phyloP scores from a whole-genome alignment of 768 basidiomycete species.

The Rhodotorula kratochvilovae region DNA sequence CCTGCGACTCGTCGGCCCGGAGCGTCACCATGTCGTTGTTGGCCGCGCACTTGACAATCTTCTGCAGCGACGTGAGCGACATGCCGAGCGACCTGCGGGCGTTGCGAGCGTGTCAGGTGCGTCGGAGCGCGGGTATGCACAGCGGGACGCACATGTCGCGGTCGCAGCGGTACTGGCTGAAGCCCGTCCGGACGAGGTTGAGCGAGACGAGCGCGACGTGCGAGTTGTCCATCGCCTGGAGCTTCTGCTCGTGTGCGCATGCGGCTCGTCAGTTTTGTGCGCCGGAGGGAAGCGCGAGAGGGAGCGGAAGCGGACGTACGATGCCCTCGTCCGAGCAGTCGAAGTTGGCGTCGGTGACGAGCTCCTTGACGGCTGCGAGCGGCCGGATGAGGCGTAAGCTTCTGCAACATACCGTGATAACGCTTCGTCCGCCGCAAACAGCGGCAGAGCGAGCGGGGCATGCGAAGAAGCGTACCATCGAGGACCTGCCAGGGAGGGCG shows the following conservation, averaged over 20 bases:
- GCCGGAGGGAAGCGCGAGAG: slow-evolving; percentile 50
- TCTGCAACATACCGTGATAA: not conserved
- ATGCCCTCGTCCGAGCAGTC: slow-evolving; percentile 95
- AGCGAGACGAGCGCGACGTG: slow-evolving; percentile 96
- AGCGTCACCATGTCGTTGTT: slow-evolving; percentile 89
- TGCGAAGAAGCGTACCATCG: slow-evolving; percentile 61
- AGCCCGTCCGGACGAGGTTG: slow-evolving; percentile 69
- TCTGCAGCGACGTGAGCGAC: slow-evolving; percentile 79
- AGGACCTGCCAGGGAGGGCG: slow-evolving; percentile 54
- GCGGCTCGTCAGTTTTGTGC: not conserved
- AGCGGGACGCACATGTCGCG: slow-evolving; percentile 61
- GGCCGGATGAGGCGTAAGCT: slow-evolving; percentile 3
- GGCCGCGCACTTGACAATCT: slow-evolving; percentile 94
- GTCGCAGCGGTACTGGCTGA: slow-evolving; percentile 87
- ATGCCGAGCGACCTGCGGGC: slow-evolving; percentile 62
- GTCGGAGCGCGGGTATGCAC: not conserved
- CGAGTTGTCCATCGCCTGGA: slow-evolving; percentile 99
- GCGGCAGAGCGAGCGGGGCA: not conserved
- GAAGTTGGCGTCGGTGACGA: slow-evolving; percentile 95
- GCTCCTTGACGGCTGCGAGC: slow-evolving; percentile 82
- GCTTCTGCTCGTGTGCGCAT: slow-evolving; percentile 43
- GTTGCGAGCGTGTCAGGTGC: not conserved
- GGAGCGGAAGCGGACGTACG: not conserved
- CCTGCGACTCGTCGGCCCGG: slow-evolving; percentile 85
- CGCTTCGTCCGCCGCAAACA: not conserved